Evolutionary conservation across 2,329 filamentous ascomycete species (phyloP).

Genomic region (Neoscytalidium dimidiatum): DNA sequence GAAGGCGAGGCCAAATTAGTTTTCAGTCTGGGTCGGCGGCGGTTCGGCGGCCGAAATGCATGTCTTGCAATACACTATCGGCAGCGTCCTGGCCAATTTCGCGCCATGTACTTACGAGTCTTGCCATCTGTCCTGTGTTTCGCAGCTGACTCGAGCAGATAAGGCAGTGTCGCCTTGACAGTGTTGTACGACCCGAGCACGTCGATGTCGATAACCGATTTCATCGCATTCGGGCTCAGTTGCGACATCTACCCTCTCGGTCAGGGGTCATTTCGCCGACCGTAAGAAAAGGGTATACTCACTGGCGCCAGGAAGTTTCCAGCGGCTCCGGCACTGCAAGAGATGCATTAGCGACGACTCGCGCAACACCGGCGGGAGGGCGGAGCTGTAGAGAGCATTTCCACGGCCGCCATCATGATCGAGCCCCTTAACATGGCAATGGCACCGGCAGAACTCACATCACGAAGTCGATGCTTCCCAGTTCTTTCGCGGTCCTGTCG

Average conservation of each 20-base stretch:
- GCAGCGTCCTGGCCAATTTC: conserved; percentile 26
- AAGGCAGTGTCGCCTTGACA: conserved; percentile 83
- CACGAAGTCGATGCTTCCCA: conserved; percentile 88
- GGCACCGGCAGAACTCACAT: conserved; percentile 61
- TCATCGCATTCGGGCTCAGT: conserved; percentile 87
- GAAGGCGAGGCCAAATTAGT: not conserved
- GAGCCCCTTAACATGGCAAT: not conserved
- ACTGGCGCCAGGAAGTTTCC: conserved; percentile 87
- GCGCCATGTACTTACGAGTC: conserved; percentile 37
- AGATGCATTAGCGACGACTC: conserved; percentile 19
- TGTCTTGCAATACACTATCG: conserved; percentile 34
- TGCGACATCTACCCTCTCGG: conserved; percentile 60
- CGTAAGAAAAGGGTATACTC: not conserved
- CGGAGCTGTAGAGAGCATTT: not conserved
- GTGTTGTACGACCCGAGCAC: conserved; percentile 93
- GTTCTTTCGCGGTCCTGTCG: conserved; percentile 75
- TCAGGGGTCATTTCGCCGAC: not conserved
- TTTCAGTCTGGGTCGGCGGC: not conserved
- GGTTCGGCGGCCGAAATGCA: not conserved
- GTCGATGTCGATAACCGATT: conserved; percentile 94
- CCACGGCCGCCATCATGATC: not conserved
- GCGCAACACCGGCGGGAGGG: not conserved
- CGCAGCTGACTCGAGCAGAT: conserved; percentile 73
- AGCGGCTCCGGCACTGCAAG: conserved; percentile 78
- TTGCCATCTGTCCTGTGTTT: conserved; percentile 63